Conservation (phyloP, 139 green algal genomes). For the Auxenochlorella pyrenoidosa region DNA sequence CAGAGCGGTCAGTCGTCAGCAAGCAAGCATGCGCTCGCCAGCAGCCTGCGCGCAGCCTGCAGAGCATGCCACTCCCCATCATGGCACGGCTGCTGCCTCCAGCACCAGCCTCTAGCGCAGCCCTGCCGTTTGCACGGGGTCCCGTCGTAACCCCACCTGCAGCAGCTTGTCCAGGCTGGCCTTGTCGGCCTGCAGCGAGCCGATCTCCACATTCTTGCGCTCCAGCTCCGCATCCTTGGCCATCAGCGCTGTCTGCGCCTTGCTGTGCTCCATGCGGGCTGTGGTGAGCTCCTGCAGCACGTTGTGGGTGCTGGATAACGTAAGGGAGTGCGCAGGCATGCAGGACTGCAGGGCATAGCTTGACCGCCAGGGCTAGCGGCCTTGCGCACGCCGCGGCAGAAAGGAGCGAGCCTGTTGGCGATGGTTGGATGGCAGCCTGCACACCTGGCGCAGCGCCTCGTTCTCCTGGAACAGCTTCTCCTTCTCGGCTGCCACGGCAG, state of each 20-base stretch:
- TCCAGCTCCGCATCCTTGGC: conserved; percentile 49
- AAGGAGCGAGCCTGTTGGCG: too few relatives aligned
- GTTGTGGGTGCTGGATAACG: not conserved
- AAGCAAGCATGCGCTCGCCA: not conserved
- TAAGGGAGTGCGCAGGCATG: not conserved
- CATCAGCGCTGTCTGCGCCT: conserved; percentile 51
- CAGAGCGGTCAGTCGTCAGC: too few relatives aligned
- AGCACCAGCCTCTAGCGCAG: not conserved
- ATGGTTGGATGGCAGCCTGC: not conserved
- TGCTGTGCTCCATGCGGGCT: conserved; percentile 41
- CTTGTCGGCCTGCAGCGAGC: conserved; percentile 45
- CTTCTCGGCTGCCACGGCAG: conserved; percentile 41
- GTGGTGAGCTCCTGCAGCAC: conserved; percentile 35
- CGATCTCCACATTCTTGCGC: conserved; percentile 37
- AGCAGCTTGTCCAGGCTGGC: conserved; percentile 50
- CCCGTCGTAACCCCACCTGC: not conserved
- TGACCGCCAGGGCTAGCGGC: too few relatives aligned
- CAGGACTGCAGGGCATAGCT: too few relatives aligned
- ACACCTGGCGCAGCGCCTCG: conserved; percentile 32
- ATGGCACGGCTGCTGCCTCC: too few relatives aligned
- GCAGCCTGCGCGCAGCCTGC: too few relatives aligned
- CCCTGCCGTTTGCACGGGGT: not conserved
- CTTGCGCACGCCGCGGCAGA: too few relatives aligned
- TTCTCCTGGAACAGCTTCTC: conserved; percentile 48
- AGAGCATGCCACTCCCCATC: too few relatives aligned